Conservation (phyloP, 2,329 filamentous ascomycete species). For the Blastomyces parvus region DNA sequence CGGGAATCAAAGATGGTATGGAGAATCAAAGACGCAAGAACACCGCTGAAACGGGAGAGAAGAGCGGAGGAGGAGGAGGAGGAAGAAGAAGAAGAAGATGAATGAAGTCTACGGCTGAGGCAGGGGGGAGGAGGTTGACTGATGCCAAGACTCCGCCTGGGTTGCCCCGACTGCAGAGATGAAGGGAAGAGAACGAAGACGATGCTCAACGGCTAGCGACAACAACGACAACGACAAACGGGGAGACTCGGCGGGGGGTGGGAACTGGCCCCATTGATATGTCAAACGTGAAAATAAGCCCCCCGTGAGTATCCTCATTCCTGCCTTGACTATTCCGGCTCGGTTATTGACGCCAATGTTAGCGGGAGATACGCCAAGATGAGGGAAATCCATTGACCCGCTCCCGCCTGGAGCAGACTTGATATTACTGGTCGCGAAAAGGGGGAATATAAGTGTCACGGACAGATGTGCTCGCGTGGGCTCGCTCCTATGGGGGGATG, state of each 20-base stretch:
- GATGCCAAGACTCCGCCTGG: background rate
- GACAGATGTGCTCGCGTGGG: background rate
- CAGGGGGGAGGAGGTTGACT: background rate
- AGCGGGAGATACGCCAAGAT: background rate
- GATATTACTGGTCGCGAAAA: background rate
- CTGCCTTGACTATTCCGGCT: too few relatives aligned
- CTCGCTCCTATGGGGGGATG: background rate
- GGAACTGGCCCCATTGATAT: constrained; percentile 3
- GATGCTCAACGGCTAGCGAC: background rate
- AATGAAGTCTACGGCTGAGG: background rate
- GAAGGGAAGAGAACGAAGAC: background rate
- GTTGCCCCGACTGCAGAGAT: background rate
- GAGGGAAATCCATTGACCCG: background rate
- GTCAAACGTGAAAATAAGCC: background rate
- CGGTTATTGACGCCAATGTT: constrained; percentile 1
- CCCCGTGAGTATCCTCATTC: background rate
- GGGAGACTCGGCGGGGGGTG: too few relatives aligned
- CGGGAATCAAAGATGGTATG: background rate
- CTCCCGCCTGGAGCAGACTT: background rate
- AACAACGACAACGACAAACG: background rate
- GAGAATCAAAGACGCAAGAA: background rate
- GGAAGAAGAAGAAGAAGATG: background rate
- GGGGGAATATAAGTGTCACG: background rate
- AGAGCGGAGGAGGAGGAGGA: background rate
- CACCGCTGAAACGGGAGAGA: too few relatives aligned